These are phyloP conservation scores for Dioszegia crocea DNA, from an alignment of 768 basidiomycete species.

Conservation along the genomic window DNA sequence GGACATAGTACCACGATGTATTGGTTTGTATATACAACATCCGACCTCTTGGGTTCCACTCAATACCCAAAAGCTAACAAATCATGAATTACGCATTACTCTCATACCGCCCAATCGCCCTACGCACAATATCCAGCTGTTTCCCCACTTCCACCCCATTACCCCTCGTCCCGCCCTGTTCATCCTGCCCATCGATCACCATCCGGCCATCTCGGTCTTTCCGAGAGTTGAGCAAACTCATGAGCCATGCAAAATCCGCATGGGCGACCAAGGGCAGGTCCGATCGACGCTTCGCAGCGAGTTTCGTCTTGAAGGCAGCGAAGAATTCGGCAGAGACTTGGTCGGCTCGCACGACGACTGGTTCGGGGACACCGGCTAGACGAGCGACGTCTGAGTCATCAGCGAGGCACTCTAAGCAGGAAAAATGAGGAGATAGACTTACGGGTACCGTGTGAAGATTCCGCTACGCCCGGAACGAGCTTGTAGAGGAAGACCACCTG, in stretches of 20 bases:
- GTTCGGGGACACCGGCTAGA: slow-evolving; percentile 79
- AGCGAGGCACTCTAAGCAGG: neutral
- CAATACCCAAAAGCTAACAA: neutral
- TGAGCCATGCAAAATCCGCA: slow-evolving; percentile 83
- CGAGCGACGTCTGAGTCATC: slow-evolving; percentile 63
- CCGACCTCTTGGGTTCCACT: neutral
- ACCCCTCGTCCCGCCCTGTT: neutral
- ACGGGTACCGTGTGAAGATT: slow-evolving; percentile 49
- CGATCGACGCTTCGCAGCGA: slow-evolving; percentile 55
- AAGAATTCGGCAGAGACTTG: slow-evolving; percentile 87
- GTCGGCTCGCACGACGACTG: slow-evolving; percentile 78
- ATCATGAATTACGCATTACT: too few relatives aligned
- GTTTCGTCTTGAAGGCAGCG: slow-evolving; percentile 71
- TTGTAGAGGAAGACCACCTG: slow-evolving; percentile 94
- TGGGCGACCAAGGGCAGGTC: slow-evolving; percentile 73
- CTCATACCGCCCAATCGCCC: slow-evolving; percentile 18
- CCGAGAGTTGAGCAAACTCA: slow-evolving; percentile 29
- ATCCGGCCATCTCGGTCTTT: neutral
- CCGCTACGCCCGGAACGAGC: slow-evolving; percentile 58
- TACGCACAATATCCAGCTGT: slow-evolving; percentile 20
- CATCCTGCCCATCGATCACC: too few relatives aligned
- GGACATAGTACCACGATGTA: neutral
- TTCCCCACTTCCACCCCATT: slow-evolving; percentile 1
- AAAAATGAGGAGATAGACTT: slow-evolving; percentile 4
- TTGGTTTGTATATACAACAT: slow-evolving; percentile 1